Percentiles rank a stretch among this genome's conserved stretches.
These are phyloP conservation scores for Dipodascus geniculatus DNA, from an alignment of 805 yeast species.

Conservation along the genomic window DNA sequence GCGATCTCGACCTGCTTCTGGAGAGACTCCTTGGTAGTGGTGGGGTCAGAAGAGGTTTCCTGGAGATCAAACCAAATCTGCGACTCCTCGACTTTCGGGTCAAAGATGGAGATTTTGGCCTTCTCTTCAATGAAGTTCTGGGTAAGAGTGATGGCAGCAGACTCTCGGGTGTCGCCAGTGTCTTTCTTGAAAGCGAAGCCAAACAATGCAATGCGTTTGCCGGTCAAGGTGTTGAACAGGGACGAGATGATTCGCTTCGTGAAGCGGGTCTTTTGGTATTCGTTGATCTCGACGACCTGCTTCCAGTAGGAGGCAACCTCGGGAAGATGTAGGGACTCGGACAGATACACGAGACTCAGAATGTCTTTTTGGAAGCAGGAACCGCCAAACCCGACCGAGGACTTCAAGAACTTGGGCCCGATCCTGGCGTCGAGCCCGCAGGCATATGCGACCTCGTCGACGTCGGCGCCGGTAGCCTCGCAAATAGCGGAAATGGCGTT, in stretches of 20 bases:
- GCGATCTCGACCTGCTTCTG: constrained; percentile 15
- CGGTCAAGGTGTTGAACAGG: constrained; percentile 21
- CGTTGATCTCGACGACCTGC: constrained; percentile 23
- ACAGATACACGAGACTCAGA: constrained; percentile 20
- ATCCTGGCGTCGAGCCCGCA: constrained; percentile 22
- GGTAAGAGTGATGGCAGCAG: constrained; percentile 21
- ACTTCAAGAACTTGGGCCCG: constrained; percentile 22
- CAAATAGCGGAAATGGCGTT: constrained; percentile 23
- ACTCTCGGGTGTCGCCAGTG: constrained; percentile 23
- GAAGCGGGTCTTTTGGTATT: constrained; percentile 21
- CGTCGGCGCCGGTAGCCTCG: constrained; percentile 24
- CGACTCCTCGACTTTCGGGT: constrained; percentile 22
- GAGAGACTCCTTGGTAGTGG: constrained; percentile 10
- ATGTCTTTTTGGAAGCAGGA: constrained; percentile 24
- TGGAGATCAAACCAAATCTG: constrained; percentile 19
- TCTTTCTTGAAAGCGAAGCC: constrained; percentile 25
- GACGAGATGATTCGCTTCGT: constrained; percentile 18
- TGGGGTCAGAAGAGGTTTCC: constrained; percentile 9
- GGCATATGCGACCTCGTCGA: constrained; percentile 23
- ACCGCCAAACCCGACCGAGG: constrained; percentile 24
- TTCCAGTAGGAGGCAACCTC: constrained; percentile 22
- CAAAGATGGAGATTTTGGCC: constrained; percentile 21
- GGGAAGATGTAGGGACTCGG: constrained; percentile 21
- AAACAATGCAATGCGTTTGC: constrained; percentile 20
- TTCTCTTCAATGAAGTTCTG: constrained; percentile 19